Conservation (phyloP, 2,329 filamentous ascomycete species). For the Orbilia ellipsospora region DNA sequence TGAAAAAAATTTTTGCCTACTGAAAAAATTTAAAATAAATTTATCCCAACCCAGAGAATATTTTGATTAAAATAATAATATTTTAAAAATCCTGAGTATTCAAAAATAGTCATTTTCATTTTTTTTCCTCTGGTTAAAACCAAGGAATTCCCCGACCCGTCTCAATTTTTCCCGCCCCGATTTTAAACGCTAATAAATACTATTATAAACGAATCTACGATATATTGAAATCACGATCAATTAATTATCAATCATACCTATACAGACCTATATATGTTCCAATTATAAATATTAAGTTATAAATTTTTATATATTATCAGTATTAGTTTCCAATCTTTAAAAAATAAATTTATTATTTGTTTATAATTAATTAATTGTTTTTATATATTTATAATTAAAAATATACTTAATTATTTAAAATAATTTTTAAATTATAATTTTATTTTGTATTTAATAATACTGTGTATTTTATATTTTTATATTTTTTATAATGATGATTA, state of each 20-base stretch:
- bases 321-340: not conserved
- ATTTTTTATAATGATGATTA: not conserved
- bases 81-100: not conserved
- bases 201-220: no score
- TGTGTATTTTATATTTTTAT: conserved; percentile 1
- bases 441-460: not conserved
- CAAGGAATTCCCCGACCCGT: not conserved
- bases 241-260: no score
- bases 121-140: not conserved
- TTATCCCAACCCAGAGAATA: not conserved
- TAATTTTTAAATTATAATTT: conserved; percentile 4
- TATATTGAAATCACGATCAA: no score
- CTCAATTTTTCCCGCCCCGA: not conserved
- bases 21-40: not conserved
- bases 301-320: not conserved
- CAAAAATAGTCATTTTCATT: not conserved
- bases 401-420: not conserved
- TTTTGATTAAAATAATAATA: not conserved
- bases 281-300: not conserved
- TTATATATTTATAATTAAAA: not conserved
- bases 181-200: not conserved
- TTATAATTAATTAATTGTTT: not conserved
- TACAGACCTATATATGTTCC: not conserved
- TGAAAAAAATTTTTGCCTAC: not conserved
- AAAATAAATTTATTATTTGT: not conserved